Evolutionary conservation across 2,329 filamentous ascomycete species (phyloP).

Genomic region (Fusarium sp.): DNA sequence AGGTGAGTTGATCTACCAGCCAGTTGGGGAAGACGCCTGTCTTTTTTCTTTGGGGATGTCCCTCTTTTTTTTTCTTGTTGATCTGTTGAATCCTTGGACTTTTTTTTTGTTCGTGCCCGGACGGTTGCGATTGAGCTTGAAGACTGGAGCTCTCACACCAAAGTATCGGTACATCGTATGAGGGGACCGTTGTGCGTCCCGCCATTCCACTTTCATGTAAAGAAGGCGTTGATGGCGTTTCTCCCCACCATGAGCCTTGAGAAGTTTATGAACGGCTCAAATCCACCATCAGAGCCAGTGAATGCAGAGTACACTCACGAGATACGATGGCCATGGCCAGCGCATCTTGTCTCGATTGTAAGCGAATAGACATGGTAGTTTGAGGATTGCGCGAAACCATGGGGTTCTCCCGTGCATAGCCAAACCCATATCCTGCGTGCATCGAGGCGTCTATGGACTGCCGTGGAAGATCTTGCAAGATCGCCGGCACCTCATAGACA

Average conservation of each 20-base stretch:
- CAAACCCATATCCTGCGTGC: slow-evolving; percentile 19
- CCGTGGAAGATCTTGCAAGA: slow-evolving; percentile 38
- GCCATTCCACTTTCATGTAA: slow-evolving; percentile 25
- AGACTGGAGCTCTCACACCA: slow-evolving; percentile 29
- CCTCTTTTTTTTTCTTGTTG: slow-evolving; percentile 48
- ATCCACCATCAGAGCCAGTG: slow-evolving; percentile 13
- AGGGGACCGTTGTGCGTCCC: slow-evolving; percentile 17
- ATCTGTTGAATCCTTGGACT: slow-evolving; percentile 50
- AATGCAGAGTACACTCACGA: not conserved
- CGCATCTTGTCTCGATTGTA: slow-evolving; percentile 27
- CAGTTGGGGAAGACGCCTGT: slow-evolving; percentile 45
- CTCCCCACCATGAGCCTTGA: slow-evolving; percentile 36
- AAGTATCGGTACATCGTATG: slow-evolving; percentile 37
- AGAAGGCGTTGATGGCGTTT: slow-evolving; percentile 29
- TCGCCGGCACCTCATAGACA: slow-evolving; percentile 27
- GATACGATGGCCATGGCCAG: slow-evolving; percentile 18
- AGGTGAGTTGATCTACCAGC: slow-evolving; percentile 31
- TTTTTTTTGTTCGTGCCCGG: slow-evolving; percentile 17
- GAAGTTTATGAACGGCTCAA: slow-evolving; percentile 30
- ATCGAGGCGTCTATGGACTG: slow-evolving; percentile 17
- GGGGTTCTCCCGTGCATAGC: slow-evolving; percentile 17
- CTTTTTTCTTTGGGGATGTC: slow-evolving; percentile 51
- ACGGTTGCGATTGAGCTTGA: slow-evolving; percentile 42
- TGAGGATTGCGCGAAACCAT: slow-evolving; percentile 24
- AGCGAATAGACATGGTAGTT: slow-evolving; percentile 14